A percentile compares a stretch with the other conserved stretches of the same genome.
phyloP scores from a whole-genome alignment of 2,329 filamentous ascomycete genomes.

The Alternaria infectoria region DNA sequence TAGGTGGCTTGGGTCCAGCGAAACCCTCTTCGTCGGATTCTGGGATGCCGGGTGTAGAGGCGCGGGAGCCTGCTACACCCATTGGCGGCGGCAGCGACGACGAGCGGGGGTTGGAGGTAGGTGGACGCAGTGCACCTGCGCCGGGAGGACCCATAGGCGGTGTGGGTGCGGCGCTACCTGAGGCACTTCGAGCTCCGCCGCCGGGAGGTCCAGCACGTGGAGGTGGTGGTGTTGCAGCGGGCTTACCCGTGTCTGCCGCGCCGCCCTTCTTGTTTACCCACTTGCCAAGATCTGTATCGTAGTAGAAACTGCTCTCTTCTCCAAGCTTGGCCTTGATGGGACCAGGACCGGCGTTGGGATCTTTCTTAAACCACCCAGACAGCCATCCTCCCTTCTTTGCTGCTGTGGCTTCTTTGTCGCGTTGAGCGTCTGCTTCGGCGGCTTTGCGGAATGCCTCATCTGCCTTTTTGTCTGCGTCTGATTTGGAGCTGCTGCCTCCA shows the following conservation, averaged over 20 bases:
- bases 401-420: conserved; percentile 51
- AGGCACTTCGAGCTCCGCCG: conserved; percentile 54
- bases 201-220: conserved; percentile 64
- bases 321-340: conserved; percentile 93
- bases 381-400: conserved; percentile 76
- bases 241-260: conserved; percentile 63
- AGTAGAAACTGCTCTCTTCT: conserved; percentile 91
- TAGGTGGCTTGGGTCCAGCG: conserved; percentile 24
- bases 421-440: conserved; percentile 73
- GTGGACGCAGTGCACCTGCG: conserved; percentile 20
- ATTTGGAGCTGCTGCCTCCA: conserved; percentile 25
- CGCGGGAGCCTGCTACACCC: conserved; percentile 31
- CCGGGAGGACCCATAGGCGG: conserved; percentile 20
- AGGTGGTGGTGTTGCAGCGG: conserved; percentile 74
- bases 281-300: conserved; percentile 93
- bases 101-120: conserved; percentile 33
- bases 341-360: conserved; percentile 66
- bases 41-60: conserved; percentile 42
- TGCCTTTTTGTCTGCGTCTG: conserved; percentile 71
- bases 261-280: conserved; percentile 97
- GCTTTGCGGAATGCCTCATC: conserved; percentile 85
- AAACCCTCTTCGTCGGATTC: conserved; percentile 37
- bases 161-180: conserved; percentile 49
- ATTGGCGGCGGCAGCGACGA: conserved; percentile 48
- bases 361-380: conserved; percentile 81